Evolutionary conservation across 1,284 basidiomycete genomes (phyloP).

Genomic region (Malassezia yamatoensis): DNA sequence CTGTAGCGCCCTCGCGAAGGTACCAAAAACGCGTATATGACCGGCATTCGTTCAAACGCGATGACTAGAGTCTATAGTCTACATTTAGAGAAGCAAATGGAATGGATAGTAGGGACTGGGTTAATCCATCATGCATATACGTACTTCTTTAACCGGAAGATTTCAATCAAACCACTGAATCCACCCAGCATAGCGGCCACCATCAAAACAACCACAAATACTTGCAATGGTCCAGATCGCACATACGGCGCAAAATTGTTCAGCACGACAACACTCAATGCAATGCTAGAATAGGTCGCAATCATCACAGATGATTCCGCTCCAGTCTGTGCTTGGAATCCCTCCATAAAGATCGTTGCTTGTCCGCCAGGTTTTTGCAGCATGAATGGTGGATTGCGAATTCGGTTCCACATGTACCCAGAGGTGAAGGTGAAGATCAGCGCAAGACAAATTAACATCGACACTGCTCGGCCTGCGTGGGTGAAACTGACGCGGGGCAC

Average conservation of each 20-base stretch:
- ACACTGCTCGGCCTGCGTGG: conserved; percentile 20
- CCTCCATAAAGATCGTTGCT: conserved; percentile 66
- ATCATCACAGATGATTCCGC: conserved; percentile 83
- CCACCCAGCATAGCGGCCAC: not conserved
- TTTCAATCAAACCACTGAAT: conserved; percentile 6
- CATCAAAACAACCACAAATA: conserved; percentile 1
- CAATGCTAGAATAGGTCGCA: conserved; percentile 54
- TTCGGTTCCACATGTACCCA: conserved; percentile 86
- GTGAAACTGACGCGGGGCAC: conserved; percentile 18
- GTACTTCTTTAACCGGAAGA: conserved; percentile 9
- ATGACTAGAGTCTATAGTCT: conserved; percentile 3
- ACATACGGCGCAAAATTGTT: conserved; percentile 4
- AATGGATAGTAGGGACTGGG: conserved; percentile 10
- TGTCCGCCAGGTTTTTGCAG: conserved; percentile 52
- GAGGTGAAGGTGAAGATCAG: conserved; percentile 43
- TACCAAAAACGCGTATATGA: conserved; percentile 10
- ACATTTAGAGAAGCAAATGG: conserved; percentile 13
- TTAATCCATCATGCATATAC: not conserved
- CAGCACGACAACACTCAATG: not conserved
- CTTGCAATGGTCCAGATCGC: conserved; percentile 1
- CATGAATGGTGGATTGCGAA: conserved; percentile 68
- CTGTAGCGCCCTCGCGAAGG: conserved; percentile 43
- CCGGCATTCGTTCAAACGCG: conserved; percentile 15
- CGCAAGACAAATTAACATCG: conserved; percentile 24
- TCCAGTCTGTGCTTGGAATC: conserved; percentile 77